Evolutionary conservation across 805 yeast genomes (phyloP).

Genomic region (Candida chilensis): DNA sequence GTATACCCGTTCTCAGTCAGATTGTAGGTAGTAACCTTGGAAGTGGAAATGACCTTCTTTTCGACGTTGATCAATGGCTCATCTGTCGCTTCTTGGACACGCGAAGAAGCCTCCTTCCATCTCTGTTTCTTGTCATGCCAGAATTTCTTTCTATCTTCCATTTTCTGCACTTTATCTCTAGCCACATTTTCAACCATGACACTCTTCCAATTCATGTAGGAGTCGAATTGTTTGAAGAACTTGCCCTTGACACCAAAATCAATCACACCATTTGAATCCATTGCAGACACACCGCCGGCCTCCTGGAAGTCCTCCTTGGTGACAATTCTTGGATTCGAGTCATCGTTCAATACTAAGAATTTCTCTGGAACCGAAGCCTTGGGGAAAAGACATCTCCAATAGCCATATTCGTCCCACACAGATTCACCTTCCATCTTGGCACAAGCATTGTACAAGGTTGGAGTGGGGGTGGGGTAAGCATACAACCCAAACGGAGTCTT

Average conservation of each 20-base stretch:
- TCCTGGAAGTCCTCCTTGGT: slow-evolving; percentile 30
- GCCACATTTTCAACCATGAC: slow-evolving; percentile 15
- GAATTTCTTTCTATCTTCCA: neutral
- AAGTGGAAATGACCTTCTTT: neutral
- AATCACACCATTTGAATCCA: neutral
- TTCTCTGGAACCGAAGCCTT: slow-evolving; percentile 20
- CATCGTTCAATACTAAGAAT: slow-evolving; percentile 14
- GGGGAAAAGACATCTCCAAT: slow-evolving; percentile 37
- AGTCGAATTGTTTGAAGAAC: slow-evolving; percentile 24
- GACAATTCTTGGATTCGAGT: too few species aligned
- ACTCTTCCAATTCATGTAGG: slow-evolving; percentile 26
- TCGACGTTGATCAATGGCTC: neutral
- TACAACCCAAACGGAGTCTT: slow-evolving; percentile 13
- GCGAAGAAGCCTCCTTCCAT: neutral
- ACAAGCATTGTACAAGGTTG: slow-evolving; percentile 25
- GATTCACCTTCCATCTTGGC: slow-evolving; percentile 24
- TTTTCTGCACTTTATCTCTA: slow-evolving; percentile 7
- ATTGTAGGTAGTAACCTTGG: neutral
- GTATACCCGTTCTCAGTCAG: neutral
- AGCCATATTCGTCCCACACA: slow-evolving; percentile 28
- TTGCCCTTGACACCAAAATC: slow-evolving; percentile 14
- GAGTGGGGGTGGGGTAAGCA: slow-evolving; percentile 18
- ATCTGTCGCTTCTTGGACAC: neutral
- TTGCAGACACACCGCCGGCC: slow-evolving; percentile 8
- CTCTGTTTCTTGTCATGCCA: neutral